Percentiles rank a stretch among this genome's conserved stretches.
Evolutionary conservation across 2,329 filamentous ascomycete genomes (phyloP).

Genomic region (Rhinocladiella similis): DNA sequence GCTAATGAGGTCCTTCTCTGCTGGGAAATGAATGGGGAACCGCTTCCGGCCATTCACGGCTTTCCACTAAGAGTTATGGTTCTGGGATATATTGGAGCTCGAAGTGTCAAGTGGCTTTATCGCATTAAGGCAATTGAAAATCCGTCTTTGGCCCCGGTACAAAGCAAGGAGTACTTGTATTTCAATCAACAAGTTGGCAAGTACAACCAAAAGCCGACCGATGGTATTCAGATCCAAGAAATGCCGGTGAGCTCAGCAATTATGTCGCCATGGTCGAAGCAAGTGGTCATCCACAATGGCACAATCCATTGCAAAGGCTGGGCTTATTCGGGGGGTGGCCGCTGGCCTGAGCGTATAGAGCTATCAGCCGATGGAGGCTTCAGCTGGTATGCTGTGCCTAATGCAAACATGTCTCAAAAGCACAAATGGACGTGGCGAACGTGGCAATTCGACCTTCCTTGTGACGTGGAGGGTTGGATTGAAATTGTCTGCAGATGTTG

Average conservation of each 20-base stretch:
- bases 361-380: conserved; percentile 63
- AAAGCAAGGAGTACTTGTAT: conserved; percentile 67
- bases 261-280: conserved; percentile 62
- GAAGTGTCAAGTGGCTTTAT: conserved; percentile 58
- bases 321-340: conserved; percentile 60
- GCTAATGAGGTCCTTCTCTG: conserved; percentile 65
- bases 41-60: conserved; percentile 57
- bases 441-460: conserved; percentile 64
- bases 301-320: conserved; percentile 61
- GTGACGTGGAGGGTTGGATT: conserved; percentile 62
- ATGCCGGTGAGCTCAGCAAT: conserved; percentile 70
- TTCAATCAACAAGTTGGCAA: conserved; percentile 69
- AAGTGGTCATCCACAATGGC: conserved; percentile 61
- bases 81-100: conserved; percentile 65
- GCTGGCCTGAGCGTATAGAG: conserved; percentile 64
- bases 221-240: conserved; percentile 68
- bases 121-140: conserved; percentile 55
- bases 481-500: conserved; percentile 61
- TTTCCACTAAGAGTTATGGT: conserved; percentile 63
- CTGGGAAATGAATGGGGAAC: conserved; percentile 66
- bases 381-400: conserved; percentile 64
- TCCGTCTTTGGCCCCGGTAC: conserved; percentile 61
- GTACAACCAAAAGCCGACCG: conserved; percentile 60
- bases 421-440: conserved; percentile 64
- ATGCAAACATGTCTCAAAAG: conserved; percentile 62